Evolutionary conservation across 176 grass and related monocot genomes (phyloP).

Genomic region (Poa pratensis): DNA sequence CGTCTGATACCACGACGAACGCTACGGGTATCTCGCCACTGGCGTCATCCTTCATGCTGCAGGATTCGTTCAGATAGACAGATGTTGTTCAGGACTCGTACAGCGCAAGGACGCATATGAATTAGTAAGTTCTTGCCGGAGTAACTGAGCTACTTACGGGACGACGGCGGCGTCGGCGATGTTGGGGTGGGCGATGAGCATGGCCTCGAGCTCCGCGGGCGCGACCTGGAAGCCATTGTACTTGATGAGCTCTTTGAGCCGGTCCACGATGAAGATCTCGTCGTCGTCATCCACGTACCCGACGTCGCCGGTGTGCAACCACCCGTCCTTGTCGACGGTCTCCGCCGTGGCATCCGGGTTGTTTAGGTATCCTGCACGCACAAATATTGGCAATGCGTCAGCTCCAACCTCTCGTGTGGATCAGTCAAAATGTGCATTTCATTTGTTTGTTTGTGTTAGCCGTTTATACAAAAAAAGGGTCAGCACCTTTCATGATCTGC

Average conservation of each 20-base stretch:
- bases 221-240: constrained; percentile 93
- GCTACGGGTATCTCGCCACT: constrained; percentile 81
- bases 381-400: not conserved
- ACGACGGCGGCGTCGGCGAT: constrained; percentile 80
- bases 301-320: constrained; percentile 93
- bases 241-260: constrained; percentile 97
- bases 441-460: too few relatives aligned
- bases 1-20: constrained; percentile 56
- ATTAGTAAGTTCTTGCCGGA: not conserved
- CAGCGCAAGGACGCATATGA: not conserved
- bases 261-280: constrained; percentile 92
- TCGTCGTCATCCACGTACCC: constrained; percentile 84
- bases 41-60: constrained; percentile 77
- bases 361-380: constrained; percentile 76
- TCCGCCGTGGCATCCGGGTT: constrained; percentile 69
- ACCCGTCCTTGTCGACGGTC: constrained; percentile 79
- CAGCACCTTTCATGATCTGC: constrained; percentile 87
- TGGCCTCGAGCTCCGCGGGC: constrained; percentile 84
- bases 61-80: not conserved
- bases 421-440: too few relatives aligned
- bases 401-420: not conserved
- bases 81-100: not conserved
- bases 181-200: constrained; percentile 67
- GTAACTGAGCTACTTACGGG: constrained; percentile 48
- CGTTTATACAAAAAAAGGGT: too few relatives aligned